phyloP scores from a whole-genome alignment of 2,329 filamentous ascomycete species.

The Colletotrichum chlorophyti region DNA sequence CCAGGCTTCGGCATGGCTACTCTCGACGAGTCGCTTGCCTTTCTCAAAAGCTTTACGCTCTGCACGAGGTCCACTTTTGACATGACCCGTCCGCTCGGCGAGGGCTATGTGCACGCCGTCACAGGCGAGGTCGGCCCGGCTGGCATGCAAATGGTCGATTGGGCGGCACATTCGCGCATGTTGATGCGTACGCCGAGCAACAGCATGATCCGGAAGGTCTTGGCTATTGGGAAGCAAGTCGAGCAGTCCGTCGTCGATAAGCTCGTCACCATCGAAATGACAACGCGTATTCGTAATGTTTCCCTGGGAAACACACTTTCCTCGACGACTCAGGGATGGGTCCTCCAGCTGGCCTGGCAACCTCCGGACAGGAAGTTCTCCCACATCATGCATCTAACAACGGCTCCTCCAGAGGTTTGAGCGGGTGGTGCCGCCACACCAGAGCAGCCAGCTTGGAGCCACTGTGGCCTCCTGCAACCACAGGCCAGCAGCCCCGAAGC shows the following conservation, averaged over 20 bases:
- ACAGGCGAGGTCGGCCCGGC: constrained; percentile 13
- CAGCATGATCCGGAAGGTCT: constrained; percentile 15
- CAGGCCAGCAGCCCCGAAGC: not conserved
- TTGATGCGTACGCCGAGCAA: constrained; percentile 7
- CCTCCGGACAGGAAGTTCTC: constrained; percentile 21
- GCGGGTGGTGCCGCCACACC: too few species aligned
- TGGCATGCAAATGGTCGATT: constrained; percentile 15
- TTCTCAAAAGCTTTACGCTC: constrained; percentile 16
- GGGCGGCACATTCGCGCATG: constrained; percentile 8
- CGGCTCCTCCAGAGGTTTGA: constrained; percentile 1
- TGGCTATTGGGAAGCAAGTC: constrained; percentile 4
- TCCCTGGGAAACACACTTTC: not conserved
- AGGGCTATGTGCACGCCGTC: constrained; percentile 21
- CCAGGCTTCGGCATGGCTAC: constrained; percentile 26
- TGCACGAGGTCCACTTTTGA: constrained; percentile 20
- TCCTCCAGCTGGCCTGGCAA: constrained; percentile 24
- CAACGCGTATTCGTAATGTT: not conserved
- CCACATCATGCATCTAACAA: constrained; percentile 25
- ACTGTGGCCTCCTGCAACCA: not conserved
- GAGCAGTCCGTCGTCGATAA: constrained; percentile 6
- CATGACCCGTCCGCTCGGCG: constrained; percentile 6
- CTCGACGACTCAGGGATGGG: constrained; percentile 12
- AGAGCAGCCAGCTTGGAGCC: too few species aligned
- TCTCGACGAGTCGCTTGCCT: constrained; percentile 17
- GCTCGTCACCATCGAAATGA: constrained; percentile 21